phyloP scores from a whole-genome alignment of 1,284 basidiomycete genomes.

The Trametes pubescens region DNA sequence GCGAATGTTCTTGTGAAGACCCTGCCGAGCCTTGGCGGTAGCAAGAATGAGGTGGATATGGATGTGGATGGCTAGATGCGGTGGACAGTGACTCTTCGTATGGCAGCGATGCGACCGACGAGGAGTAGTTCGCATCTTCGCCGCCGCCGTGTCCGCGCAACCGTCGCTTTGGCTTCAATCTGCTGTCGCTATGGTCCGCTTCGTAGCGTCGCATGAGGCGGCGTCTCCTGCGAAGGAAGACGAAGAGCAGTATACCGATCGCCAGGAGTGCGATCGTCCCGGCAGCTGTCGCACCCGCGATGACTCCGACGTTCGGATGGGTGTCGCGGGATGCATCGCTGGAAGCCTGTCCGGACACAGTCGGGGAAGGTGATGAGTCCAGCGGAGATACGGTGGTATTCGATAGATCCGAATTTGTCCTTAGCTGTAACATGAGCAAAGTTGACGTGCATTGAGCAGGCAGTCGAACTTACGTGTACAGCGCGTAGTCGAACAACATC shows the following conservation, averaged over 20 bases:
- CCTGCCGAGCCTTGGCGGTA: neutral
- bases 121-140: conserved; percentile 1
- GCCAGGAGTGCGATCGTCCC: conserved; percentile 4
- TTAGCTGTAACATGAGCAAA: conserved; percentile 4
- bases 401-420: conserved; percentile 16
- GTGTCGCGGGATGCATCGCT: neutral
- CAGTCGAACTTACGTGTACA: conserved; percentile 28
- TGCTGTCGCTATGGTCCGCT: neutral
- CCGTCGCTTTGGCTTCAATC: neutral
- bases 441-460: neutral
- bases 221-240: conserved; percentile 15
- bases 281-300: conserved; percentile 9
- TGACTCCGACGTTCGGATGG: conserved; percentile 5
- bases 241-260: conserved; percentile 6
- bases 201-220: neutral
- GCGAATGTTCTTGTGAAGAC: conserved; percentile 2
- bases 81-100: neutral
- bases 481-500: conserved; percentile 31
- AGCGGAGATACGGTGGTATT: neutral
- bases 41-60: neutral
- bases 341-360: neutral
- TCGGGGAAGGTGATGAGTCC: neutral
- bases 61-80: neutral
- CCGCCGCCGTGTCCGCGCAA: conserved; percentile 14
- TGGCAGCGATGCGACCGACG: conserved; percentile 8